Evolutionary conservation across 228 moss, liverwort and hornwort genomes (phyloP).

Genomic region (Sphagnum magellanicum): DNA sequence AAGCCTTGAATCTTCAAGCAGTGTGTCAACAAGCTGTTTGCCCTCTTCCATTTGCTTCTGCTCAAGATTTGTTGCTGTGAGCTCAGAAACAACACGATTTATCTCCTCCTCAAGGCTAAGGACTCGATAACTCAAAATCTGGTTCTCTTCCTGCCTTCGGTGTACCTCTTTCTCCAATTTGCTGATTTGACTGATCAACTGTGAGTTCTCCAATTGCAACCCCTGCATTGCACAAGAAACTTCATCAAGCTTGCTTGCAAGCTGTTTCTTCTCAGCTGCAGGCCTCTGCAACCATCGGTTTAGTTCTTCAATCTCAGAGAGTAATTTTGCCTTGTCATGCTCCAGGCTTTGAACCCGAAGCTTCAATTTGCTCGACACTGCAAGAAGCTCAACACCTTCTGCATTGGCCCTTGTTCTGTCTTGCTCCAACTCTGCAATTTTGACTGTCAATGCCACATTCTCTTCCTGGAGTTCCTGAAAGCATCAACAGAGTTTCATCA

Average conservation of each 20-base stretch:
- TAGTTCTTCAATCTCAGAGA: slow-evolving; percentile 24
- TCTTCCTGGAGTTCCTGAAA: no score
- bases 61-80: slow-evolving; percentile 4
- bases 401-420: no score
- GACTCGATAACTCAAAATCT: slow-evolving; percentile 15
- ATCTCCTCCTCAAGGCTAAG: slow-evolving; percentile 14
- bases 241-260: slow-evolving; percentile 20
- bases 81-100: slow-evolving; percentile 8
- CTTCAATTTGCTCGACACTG: slow-evolving; percentile 5
- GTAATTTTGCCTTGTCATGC: slow-evolving; percentile 27
- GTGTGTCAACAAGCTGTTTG: not conserved
- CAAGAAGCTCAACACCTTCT: no score
- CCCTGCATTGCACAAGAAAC: slow-evolving; percentile 8
- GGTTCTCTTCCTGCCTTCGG: slow-evolving; percentile 13
- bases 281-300: slow-evolving; percentile 12
- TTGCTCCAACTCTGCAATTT: no score
- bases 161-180: slow-evolving; percentile 17
- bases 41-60: not conserved
- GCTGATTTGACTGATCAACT: slow-evolving; percentile 8
- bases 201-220: slow-evolving; percentile 12
- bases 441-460: no score
- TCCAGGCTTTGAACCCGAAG: slow-evolving; percentile 26
- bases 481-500: no score
- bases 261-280: slow-evolving; percentile 36
- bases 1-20: slow-evolving; percentile 15